These are phyloP conservation scores for Nicotiana undulata DNA, from an alignment of 257 asterid species.

Conservation along the genomic window DNA sequence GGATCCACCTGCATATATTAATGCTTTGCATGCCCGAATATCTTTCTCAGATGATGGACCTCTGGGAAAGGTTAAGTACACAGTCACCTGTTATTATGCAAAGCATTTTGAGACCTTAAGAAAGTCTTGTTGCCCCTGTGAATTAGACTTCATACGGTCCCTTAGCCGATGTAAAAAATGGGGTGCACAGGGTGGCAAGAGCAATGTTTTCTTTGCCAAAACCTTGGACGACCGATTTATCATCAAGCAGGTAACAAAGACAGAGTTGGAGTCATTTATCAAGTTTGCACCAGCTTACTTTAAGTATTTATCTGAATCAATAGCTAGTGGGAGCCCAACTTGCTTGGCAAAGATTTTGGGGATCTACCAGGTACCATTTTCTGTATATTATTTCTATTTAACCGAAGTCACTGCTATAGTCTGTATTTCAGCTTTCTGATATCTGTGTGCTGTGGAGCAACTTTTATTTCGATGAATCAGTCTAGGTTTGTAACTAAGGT, in stretches of 20 bases:
- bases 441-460: not conserved
- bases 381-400: not conserved
- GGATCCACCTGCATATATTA: constrained; percentile 58
- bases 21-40: constrained; percentile 62
- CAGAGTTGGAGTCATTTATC: constrained; percentile 92
- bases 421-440: not conserved
- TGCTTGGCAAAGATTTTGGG: constrained; percentile 95
- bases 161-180: constrained; percentile 94
- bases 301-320: constrained; percentile 72
- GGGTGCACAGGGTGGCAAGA: constrained; percentile 99
- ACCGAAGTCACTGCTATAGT: not conserved
- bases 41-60: constrained; percentile 54
- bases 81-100: constrained; percentile 73
- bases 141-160: constrained; percentile 66
- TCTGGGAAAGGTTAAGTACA: constrained; percentile 67
- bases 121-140: constrained; percentile 75
- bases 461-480: not conserved
- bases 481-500: not conserved
- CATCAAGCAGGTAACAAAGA: constrained; percentile 91
- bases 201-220: constrained; percentile 91
- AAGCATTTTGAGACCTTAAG: constrained; percentile 81
- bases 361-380: constrained; percentile 74
- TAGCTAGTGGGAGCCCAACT: constrained; percentile 66
- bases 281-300: constrained; percentile 90
- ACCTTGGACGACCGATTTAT: constrained; percentile 92